A percentile compares a stretch with the other conserved stretches of the same genome.
phyloP scores from a whole-genome alignment of 352 stramenopile genomes.

The Phytopythium montanum region DNA sequence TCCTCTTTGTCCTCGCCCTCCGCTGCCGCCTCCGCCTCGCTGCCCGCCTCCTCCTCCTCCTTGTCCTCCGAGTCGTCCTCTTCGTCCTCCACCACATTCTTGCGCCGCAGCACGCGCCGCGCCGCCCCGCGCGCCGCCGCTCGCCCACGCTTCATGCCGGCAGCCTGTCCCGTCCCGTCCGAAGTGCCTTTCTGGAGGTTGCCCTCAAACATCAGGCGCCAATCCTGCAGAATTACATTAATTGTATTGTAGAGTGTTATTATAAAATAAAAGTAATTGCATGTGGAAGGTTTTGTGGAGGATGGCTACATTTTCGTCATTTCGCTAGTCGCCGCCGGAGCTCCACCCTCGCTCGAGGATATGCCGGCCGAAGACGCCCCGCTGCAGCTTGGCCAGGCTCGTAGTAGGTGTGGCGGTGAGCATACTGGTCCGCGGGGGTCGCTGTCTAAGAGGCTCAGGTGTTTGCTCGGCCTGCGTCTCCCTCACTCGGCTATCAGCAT shows the following conservation, averaged over 20 bases:
- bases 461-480: background rate
- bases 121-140: conserved; percentile 32
- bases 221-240: too few species aligned
- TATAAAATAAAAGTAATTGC: too few species aligned
- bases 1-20: conserved; percentile 12
- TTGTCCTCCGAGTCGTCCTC: conserved; percentile 42
- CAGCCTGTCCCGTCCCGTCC: too few species aligned
- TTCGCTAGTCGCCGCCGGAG: background rate
- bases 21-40: conserved; percentile 20
- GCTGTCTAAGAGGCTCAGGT: background rate
- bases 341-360: conserved; percentile 2
- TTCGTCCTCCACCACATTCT: conserved; percentile 73
- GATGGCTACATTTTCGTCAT: background rate
- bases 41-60: conserved; percentile 8
- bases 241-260: too few species aligned
- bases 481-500: background rate
- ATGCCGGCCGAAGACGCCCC: background rate
- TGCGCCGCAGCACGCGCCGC: conserved; percentile 58
- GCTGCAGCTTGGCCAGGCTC: background rate
- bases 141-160: conserved; percentile 58
- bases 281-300: too few species aligned
- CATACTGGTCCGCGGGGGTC: background rate
- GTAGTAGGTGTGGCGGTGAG: background rate
- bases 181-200: too few species aligned
- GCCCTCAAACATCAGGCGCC: too few species aligned